These are phyloP conservation scores for Ascomycota sp. DNA, from an alignment of 2,329 filamentous ascomycete genomes.

Conservation along the genomic window DNA sequence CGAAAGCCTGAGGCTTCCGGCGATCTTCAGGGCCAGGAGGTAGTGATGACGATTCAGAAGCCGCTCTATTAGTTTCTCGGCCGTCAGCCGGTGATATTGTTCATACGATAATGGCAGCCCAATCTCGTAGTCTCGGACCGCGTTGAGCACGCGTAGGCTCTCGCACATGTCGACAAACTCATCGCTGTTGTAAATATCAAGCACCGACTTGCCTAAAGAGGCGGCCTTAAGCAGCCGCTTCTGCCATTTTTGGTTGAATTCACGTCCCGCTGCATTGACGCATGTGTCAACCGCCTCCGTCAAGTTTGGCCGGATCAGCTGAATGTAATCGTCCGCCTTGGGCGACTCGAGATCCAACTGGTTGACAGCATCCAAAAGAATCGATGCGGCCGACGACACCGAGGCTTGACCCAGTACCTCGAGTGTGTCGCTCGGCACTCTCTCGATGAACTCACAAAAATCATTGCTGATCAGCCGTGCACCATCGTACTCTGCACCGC, in stretches of 20 bases:
- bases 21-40: constrained; percentile 70
- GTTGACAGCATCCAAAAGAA: constrained; percentile 81
- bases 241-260: constrained; percentile 81
- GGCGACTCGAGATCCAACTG: constrained; percentile 85
- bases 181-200: constrained; percentile 94
- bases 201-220: constrained; percentile 90
- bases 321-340: constrained; percentile 94
- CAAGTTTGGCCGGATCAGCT: constrained; percentile 70
- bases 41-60: constrained; percentile 83
- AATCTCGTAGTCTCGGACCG: constrained; percentile 76
- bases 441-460: constrained; percentile 93
- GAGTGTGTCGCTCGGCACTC: constrained; percentile 68
- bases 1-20: constrained; percentile 67
- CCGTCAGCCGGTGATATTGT: constrained; percentile 77
- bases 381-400: constrained; percentile 71
- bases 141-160: constrained; percentile 77
- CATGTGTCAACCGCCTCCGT: constrained; percentile 89
- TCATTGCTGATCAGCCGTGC: constrained; percentile 79
- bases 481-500: constrained; percentile 47
- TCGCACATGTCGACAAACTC: constrained; percentile 99
- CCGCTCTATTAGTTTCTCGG: constrained; percentile 69
- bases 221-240: constrained; percentile 91
- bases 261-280: constrained; percentile 79
- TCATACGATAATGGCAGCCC: constrained; percentile 83
- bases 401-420: constrained; percentile 81